Evolutionary conservation across 129 eudicot species (phyloP), one percentile per base, ranked within the genome.

Genomic region (Tagetes patula): DNA sequence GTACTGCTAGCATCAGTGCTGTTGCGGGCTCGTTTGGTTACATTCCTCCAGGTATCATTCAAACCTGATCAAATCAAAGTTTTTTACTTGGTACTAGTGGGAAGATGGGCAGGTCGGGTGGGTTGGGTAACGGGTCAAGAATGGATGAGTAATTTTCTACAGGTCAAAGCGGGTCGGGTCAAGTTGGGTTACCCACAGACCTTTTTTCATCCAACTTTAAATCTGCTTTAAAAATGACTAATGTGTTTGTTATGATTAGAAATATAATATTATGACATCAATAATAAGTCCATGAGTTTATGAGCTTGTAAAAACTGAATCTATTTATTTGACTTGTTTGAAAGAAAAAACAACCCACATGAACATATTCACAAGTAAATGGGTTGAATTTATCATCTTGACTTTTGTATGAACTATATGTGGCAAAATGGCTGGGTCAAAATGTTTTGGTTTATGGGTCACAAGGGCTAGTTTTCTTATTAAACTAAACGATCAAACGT

Each of bases 1-100:
- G 97, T 39, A 95, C 99, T 0, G 99, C 97, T 48, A 95, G 99
- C 62, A 95, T 95, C 50, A 95, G 99, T 53, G 97, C 99, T 9
- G 99, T 95, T 83, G 99, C 99, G 5, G 99, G 99, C 72, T 95
- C 99, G 34, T 95, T 91, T 49, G 99, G 99, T 74, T 95, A 95
- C 72, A 95, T 95, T 60, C 97, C 99, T 46, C 99, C 99, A 76
- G 99, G 99, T 95, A 82, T 32, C 2, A 13, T 34, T 43, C 54
- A 60, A 40, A 4, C 20, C 27, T 13, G 33, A 11, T 39, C 48
- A 0, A 0, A 6, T 47, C 3, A 11, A 1, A 12, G 54, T 4
- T 36, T 33, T 27, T 52, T 9, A 60, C 10, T 39, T 11, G 13
- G 53, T 2, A 39, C 27, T 1, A 6, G 8, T 31, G 39, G 48